Percentiles rank a stretch among this genome's conserved stretches.
These are phyloP conservation scores for Dioscorea dumetorum DNA, from an alignment of 106 monocot genomes.

Conservation along the genomic window DNA sequence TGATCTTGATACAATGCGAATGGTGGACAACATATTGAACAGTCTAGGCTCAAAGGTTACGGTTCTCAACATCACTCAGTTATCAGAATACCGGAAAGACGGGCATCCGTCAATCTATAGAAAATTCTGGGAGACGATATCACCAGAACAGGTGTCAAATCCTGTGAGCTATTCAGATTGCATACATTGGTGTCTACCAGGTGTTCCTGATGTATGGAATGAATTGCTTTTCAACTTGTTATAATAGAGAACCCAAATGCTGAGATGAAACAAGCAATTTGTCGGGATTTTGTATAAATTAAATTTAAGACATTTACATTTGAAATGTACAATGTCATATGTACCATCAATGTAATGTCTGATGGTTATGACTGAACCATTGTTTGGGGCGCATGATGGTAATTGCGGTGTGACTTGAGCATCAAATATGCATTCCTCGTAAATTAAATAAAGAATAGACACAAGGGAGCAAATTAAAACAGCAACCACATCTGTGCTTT, in stretches of 20 bases:
- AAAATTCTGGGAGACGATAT: constrained; percentile 70
- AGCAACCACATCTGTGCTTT: no score
- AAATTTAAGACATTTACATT: neutral
- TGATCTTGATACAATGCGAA: constrained; percentile 48
- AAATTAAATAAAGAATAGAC: no score
- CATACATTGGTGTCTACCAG: constrained; percentile 84
- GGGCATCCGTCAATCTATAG: constrained; percentile 76
- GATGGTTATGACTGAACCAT: no score
- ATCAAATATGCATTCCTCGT: no score
- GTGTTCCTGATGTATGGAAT: constrained; percentile 87
- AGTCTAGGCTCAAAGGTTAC: constrained; percentile 31
- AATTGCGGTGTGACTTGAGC: no score
- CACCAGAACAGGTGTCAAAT: constrained; percentile 45
- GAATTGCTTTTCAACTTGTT: constrained; percentile 62
- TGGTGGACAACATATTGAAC: constrained; percentile 30
- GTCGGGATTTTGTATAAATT: no score
- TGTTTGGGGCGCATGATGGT: no score
- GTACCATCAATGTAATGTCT: neutral
- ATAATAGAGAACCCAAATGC: neutral
- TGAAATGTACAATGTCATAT: neutral
- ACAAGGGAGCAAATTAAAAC: no score
- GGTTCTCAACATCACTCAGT: constrained; percentile 77
- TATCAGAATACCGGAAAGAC: constrained; percentile 76
- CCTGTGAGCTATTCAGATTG: constrained; percentile 69
- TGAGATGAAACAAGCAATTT: no score